These are phyloP conservation scores for Whalleya microplaca DNA, from an alignment of 2,329 filamentous ascomycete species.

Conservation along the genomic window DNA sequence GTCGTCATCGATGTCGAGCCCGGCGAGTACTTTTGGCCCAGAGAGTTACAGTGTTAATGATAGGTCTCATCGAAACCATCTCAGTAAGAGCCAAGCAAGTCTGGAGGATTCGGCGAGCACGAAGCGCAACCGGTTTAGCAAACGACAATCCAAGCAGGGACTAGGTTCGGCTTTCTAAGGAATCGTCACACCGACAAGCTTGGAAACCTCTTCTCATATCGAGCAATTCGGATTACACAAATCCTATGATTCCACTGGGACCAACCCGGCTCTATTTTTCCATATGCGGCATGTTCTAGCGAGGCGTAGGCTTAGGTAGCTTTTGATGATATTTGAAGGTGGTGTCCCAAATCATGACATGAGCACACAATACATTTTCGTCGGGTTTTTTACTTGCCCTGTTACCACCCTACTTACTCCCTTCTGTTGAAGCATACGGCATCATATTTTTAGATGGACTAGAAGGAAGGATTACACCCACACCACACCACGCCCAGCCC, in stretches of 20 bases:
- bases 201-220: constrained; percentile 17
- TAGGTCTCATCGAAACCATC: constrained; percentile 57
- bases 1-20: constrained; percentile 74
- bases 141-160: constrained; percentile 92
- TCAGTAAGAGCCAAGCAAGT: constrained; percentile 63
- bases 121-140: constrained; percentile 77
- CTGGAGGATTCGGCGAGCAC: constrained; percentile 52
- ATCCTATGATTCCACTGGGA: constrained; percentile 13
- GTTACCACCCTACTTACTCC: constrained; percentile 14
- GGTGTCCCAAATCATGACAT: constrained; percentile 30
- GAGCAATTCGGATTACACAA: constrained; percentile 12
- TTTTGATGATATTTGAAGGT: constrained; percentile 34
- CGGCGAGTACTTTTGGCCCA: constrained; percentile 70
- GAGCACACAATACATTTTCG: constrained; percentile 31
- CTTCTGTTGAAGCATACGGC: constrained; percentile 18
- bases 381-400: constrained; percentile 21
- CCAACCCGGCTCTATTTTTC: constrained; percentile 26
- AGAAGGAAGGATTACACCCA: too few species aligned
- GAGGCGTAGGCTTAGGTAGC: constrained; percentile 39
- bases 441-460: constrained; percentile 34
- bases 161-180: constrained; percentile 80
- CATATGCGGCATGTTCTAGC: constrained; percentile 39
- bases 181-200: constrained; percentile 8
- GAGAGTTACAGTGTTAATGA: constrained; percentile 55
- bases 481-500: constrained; percentile 24